A percentile compares a stretch with the other conserved stretches of the same genome.
These are phyloP conservation scores for Dryas integrifolia DNA, from an alignment of 331 rosid species.

Conservation along the genomic window DNA sequence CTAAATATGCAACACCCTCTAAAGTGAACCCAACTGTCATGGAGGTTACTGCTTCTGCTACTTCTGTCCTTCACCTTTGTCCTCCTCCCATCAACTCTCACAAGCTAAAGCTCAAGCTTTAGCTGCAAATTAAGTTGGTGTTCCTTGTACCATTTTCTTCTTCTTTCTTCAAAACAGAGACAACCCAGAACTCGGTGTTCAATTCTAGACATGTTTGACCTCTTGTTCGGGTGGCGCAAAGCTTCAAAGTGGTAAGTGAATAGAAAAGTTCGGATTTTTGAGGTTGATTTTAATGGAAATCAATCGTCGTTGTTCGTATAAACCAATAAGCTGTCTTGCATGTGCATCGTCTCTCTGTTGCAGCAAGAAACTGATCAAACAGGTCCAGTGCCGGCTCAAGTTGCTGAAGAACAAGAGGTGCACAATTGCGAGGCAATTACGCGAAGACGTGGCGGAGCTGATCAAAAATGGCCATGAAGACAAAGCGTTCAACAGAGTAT, in stretches of 20 bases:
- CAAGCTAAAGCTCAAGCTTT: neutral
- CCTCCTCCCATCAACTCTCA: too few species aligned
- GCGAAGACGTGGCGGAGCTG: conserved; percentile 54
- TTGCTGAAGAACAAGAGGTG: conserved; percentile 58
- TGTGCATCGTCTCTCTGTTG: conserved; percentile 8
- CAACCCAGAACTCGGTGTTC: conserved; percentile 15
- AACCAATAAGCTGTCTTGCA: neutral
- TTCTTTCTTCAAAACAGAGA: conserved; percentile 10
- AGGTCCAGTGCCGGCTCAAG: conserved; percentile 50
- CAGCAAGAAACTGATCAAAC: conserved; percentile 63
- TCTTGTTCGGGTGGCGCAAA: conserved; percentile 77
- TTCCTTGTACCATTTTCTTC: neutral
- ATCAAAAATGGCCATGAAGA: conserved; percentile 47
- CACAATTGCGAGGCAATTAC: conserved; percentile 45
- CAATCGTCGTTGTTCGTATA: neutral
- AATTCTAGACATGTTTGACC: conserved; percentile 54
- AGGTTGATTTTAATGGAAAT: neutral
- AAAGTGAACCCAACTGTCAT: conserved; percentile 29
- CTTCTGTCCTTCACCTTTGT: neutral
- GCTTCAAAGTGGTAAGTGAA: conserved; percentile 69
- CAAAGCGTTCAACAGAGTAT: conserved; percentile 58
- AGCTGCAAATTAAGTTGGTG: conserved; percentile 1
- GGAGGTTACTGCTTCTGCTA: conserved; percentile 11
- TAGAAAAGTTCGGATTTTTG: neutral
- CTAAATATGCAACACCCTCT: conserved; percentile 23